Base-by-base conservation (phyloP, 331 rosid species). In the Arachis monticola region DNA sequence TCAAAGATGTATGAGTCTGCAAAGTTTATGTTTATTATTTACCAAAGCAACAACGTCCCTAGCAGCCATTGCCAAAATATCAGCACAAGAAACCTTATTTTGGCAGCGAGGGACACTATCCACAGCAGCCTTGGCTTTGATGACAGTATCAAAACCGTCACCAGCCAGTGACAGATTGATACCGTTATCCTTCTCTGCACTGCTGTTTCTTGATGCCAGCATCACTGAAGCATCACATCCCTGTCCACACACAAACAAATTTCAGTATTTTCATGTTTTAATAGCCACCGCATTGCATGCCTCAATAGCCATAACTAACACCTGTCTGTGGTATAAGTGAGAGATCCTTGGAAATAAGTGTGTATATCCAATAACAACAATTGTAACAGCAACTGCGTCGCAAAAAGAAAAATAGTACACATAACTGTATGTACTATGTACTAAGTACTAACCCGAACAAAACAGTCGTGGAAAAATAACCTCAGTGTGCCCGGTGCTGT, bases 181-280 rank as follows among this genome's bases (percentile, higher is more conserved):
- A 4, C 88, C 47, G 75, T 85, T 84, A 14, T 91, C 90, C 79
- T 87, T 89, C 86, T 93, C 98, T 2, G 96, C 78, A 7, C 80
- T 76, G 41, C 57, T 74, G 64, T 88, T 87, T 67, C 83, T 79
- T 35, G 85, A 79, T 61, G 87, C 82, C 13, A 93, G 83, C 68
- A 93, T 63, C 60, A 91, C 78, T 41, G 98, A 93, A 60, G 96
- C 98, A 85, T 93, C 98, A 68, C 98, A 93, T 12, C 98, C 98
- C 98, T 91, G 46, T 55, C 10, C 70, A 69, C 50, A 65, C 72
- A 67, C 41, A 17, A 17, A 17, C 22, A 17, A 17, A 17, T 17
- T 17, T 17, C 22, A 17, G 22, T 17, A 17, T 17, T 17, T 17
- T 17, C 22, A 17, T 17, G 22, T 17, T 17, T 17, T 17, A 17